Evolutionary conservation across 2,329 filamentous ascomycete species (phyloP).

Genomic region (Pestalotiopsis sp.): DNA sequence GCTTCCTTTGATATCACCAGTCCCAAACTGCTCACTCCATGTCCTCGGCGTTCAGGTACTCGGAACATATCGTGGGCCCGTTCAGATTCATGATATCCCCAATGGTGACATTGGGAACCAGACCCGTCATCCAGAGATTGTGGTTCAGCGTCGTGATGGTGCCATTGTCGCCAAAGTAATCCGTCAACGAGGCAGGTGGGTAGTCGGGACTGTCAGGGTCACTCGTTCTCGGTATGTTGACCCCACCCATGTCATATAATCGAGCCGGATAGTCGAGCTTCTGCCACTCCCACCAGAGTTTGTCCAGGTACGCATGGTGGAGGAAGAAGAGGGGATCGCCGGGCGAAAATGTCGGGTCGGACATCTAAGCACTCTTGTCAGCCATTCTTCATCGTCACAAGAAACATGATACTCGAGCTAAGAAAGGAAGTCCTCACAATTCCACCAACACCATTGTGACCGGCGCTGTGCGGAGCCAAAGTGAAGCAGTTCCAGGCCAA

Average conservation of each 20-base stretch:
- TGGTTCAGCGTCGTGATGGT: conserved; percentile 28
- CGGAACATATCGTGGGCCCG: conserved; percentile 23
- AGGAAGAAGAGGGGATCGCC: conserved; percentile 30
- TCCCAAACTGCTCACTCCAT: not conserved
- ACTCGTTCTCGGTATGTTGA: not conserved
- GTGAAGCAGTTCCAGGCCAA: conserved; percentile 1
- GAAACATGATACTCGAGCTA: too few species aligned
- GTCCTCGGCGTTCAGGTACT: conserved; percentile 18
- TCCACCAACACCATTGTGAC: not conserved
- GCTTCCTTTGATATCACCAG: not conserved
- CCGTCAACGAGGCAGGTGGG: conserved; percentile 12
- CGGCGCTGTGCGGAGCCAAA: conserved; percentile 1
- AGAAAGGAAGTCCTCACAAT: not conserved
- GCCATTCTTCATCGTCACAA: not conserved
- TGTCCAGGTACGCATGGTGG: conserved; percentile 28
- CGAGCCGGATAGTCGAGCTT: conserved; percentile 21
- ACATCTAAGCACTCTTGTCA: not conserved
- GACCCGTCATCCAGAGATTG: conserved; percentile 26
- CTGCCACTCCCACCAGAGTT: conserved; percentile 30
- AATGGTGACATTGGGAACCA: conserved; percentile 28
- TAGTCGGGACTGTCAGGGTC: conserved; percentile 2
- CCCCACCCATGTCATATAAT: conserved; percentile 17
- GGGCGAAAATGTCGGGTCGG: not conserved
- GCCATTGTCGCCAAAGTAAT: conserved; percentile 27
- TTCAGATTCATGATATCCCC: conserved; percentile 27